These are phyloP conservation scores for Macrolepiota dolichaula DNA, from an alignment of 768 basidiomycete genomes.

Conservation along the genomic window DNA sequence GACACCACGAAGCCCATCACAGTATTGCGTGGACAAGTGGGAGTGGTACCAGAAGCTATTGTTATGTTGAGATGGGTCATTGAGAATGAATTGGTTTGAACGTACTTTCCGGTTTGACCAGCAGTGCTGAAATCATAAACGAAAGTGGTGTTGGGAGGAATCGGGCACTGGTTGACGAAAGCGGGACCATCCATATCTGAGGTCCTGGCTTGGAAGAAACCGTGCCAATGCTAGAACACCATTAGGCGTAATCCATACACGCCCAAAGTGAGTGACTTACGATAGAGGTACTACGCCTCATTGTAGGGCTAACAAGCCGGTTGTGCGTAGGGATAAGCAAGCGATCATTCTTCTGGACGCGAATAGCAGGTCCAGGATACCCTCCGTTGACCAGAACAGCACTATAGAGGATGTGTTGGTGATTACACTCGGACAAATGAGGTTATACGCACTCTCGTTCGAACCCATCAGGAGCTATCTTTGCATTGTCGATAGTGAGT, in stretches of 20 bases:
- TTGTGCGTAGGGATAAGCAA: background rate
- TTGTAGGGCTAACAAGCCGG: constrained; percentile 33
- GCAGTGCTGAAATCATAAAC: constrained; percentile 26
- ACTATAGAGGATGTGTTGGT: background rate
- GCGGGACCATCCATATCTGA: constrained; percentile 24
- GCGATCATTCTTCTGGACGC: background rate
- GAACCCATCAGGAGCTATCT: constrained; percentile 49
- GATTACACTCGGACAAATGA: background rate
- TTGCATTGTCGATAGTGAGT: constrained; percentile 35
- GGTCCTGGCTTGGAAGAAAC: constrained; percentile 20
- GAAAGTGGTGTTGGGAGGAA: constrained; percentile 25
- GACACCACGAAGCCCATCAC: constrained; percentile 20
- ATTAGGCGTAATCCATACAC: background rate
- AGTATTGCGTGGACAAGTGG: constrained; percentile 9
- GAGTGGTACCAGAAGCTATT: constrained; percentile 27
- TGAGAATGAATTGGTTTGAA: background rate
- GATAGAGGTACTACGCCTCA: constrained; percentile 28
- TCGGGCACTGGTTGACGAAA: constrained; percentile 27
- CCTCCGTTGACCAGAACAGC: constrained; percentile 2
- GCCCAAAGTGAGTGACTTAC: background rate
- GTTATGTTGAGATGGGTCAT: background rate
- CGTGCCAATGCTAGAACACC: constrained; percentile 18
- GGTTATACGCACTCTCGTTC: constrained; percentile 17
- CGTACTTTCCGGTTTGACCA: constrained; percentile 24
- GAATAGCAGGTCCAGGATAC: background rate